Evolutionary conservation across 78 protist species (phyloP), one percentile per base, ranked within the genome.

Genomic region (Polysphondylium violaceum): DNA sequence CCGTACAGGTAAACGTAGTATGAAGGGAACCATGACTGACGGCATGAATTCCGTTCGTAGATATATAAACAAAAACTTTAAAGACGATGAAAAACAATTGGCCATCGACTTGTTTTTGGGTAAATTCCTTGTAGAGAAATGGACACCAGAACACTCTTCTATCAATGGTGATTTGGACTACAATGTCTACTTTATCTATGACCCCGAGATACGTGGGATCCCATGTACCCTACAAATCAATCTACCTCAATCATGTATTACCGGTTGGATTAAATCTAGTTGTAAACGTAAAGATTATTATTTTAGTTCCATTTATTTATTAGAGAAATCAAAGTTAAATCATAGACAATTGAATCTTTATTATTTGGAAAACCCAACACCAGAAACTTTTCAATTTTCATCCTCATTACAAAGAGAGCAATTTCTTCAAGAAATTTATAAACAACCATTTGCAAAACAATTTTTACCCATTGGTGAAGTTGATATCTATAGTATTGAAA

Each of bases 31-130:
- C 1, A 75, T 81, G 89, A 68, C 86, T 0, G 95, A 92, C 41
- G 95, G 95, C 6, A 27, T 81, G 27, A 92, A 81, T 9, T 63
- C 89, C 0, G 87, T 92, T 4, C 51, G 76, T 50, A 23, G 95
- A 25, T 79, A 79, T 44, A 72, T 92, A 17, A 47, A 90, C 79
- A 77, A 92, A 38, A 77, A 77, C 50, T 56, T 76, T 11, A 72
- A 73, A 69, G 87, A 76, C n/a, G 87, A 73, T 63, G 87, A 50
- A n/a, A 79, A 81, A 47, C 95, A 92, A 65, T 19, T 65, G 0
- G 77, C 95, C 4, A 81, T 92, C 16, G 95, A 92, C 71, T n/a
- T 92, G 29, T 83, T 79, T 55, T 51, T 92, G 21, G 86, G 95
- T 2, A 73, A 74, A 23, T 74, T 69, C n/a, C 0, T 40, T 0